These are phyloP conservation scores for Gnaphalium uliginosum DNA, from an alignment of 129 eudicot species.

Conservation along the genomic window DNA sequence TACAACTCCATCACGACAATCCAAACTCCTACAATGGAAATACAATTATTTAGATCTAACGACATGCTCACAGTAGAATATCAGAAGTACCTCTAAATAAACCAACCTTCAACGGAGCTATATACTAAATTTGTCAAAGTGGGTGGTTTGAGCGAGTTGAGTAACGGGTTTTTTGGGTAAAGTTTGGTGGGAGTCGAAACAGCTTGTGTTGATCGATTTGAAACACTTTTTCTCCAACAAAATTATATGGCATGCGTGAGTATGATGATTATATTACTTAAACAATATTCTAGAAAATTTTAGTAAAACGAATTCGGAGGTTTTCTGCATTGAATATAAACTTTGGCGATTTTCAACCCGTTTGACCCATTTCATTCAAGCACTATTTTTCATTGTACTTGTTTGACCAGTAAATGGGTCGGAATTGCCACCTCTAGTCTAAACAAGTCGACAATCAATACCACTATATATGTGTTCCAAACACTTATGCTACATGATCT, in stretches of 20 bases:
- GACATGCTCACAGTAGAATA: background rate
- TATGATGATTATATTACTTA: too few species aligned
- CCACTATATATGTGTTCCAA: background rate
- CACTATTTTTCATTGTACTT: background rate
- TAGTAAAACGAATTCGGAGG: background rate
- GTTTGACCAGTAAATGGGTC: background rate
- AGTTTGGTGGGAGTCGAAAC: background rate
- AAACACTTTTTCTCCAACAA: background rate
- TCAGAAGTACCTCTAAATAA: background rate
- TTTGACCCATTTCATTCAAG: background rate
- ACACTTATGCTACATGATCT: background rate
- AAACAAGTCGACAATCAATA: background rate
- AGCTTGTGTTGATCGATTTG: background rate
- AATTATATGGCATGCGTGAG: background rate
- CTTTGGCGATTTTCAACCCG: background rate
- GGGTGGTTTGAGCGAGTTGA: background rate
- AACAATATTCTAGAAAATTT: background rate
- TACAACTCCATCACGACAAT: slow-evolving; percentile 74
- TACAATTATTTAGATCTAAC: background rate
- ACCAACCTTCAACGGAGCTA: background rate
- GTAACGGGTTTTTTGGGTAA: background rate
- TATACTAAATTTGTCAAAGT: background rate
- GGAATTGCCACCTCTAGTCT: background rate
- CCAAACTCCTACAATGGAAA: slow-evolving; percentile 67
- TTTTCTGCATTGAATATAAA: background rate